Conservation (phyloP, 768 basidiomycete genomes). For the Glaciozyma antarctica region DNA sequence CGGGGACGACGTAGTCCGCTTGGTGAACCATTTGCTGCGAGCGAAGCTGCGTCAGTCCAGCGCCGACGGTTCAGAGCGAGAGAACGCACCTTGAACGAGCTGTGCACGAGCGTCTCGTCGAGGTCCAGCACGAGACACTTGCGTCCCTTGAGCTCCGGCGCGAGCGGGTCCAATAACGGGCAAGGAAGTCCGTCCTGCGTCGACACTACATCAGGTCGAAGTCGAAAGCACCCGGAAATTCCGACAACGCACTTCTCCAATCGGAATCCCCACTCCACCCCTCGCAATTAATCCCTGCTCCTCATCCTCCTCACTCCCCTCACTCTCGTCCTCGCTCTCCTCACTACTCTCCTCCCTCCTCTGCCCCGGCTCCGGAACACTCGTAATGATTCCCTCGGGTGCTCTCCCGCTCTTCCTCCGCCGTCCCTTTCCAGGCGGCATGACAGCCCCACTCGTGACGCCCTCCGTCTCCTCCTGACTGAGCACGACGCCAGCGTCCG, state of each 20-base stretch:
- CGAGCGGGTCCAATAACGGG: slow-evolving; percentile 78
- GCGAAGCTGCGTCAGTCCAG: background rate
- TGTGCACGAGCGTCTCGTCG: slow-evolving; percentile 93
- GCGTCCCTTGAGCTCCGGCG: slow-evolving; percentile 67
- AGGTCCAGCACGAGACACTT: slow-evolving; percentile 96
- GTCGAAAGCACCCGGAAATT: slow-evolving; percentile 8
- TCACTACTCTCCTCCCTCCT: slow-evolving; percentile 23
- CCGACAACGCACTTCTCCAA: slow-evolving; percentile 63
- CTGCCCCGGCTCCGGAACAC: slow-evolving; percentile 20
- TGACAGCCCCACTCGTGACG: slow-evolving; percentile 82
- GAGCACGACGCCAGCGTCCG: background rate
- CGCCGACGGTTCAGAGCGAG: background rate
- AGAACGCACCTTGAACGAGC: slow-evolving; percentile 80
- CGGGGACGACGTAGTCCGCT: slow-evolving; percentile 96
- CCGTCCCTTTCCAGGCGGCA: slow-evolving; percentile 62
- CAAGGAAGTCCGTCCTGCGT: slow-evolving; percentile 70
- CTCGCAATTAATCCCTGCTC: slow-evolving; percentile 80
- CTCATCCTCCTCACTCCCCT: slow-evolving; percentile 61
- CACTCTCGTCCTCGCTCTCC: slow-evolving; percentile 37
- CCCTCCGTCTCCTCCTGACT: slow-evolving; percentile 58
- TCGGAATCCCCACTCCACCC: slow-evolving; percentile 89
- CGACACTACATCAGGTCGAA: background rate
- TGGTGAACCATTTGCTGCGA: slow-evolving; percentile 67
- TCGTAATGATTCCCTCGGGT: slow-evolving; percentile 59
- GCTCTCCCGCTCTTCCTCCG: slow-evolving; percentile 44